phyloP scores from a whole-genome alignment of 1,284 basidiomycete genomes.

The Athelia psychrophila region DNA sequence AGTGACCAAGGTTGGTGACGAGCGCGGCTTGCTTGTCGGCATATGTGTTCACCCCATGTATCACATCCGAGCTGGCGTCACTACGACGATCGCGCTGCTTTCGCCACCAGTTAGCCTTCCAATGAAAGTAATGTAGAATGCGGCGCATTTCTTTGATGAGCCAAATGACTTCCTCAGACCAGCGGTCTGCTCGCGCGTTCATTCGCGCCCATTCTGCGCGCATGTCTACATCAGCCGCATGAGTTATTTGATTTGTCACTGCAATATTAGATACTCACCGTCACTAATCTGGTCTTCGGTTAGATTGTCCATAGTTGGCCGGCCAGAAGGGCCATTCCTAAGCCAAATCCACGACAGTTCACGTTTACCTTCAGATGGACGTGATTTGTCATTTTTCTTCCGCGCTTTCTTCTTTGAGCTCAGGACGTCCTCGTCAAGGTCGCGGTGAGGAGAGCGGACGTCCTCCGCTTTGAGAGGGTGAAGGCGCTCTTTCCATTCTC shows the following conservation, averaged over 20 bases:
- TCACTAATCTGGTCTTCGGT: neutral
- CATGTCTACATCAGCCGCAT: neutral
- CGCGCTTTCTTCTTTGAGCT: no score
- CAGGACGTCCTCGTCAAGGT: no score
- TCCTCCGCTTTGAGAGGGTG: neutral
- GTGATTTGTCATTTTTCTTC: no score
- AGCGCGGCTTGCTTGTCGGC: neutral
- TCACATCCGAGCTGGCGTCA: neutral
- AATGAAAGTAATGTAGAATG: neutral
- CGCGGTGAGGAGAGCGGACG: neutral
- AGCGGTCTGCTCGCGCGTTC: neutral
- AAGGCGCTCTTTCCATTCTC: neutral
- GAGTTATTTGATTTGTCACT: no score
- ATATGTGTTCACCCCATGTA: neutral
- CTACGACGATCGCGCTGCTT: neutral
- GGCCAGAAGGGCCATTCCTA: neutral
- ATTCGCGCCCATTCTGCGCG: neutral
- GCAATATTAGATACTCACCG: neutral
- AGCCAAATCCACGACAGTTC: slow-evolving; percentile 1
- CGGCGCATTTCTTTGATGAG: neutral
- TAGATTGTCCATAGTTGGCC: neutral
- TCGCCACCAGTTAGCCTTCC: neutral
- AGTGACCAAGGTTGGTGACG: neutral
- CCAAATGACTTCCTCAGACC: neutral
- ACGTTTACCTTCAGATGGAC: neutral